Evolutionary conservation across 257 asterid genomes (phyloP).

Genomic region (Ilex asprella): DNA sequence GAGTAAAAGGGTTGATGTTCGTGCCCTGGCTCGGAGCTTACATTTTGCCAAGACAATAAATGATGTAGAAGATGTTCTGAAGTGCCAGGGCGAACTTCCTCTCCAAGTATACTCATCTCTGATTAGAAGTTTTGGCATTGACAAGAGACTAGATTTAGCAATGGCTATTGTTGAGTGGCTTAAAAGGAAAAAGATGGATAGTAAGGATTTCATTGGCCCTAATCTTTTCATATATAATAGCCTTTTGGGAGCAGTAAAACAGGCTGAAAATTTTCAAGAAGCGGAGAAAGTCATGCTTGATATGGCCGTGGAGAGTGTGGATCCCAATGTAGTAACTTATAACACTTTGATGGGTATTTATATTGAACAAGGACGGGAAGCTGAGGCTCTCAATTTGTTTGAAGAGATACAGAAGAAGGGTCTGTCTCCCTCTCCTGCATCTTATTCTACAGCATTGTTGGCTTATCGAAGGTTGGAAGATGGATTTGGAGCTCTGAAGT

Average conservation of each 20-base stretch:
- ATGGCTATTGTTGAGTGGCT: conserved; percentile 86
- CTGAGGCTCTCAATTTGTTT: conserved; percentile 59
- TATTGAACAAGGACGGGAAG: conserved; percentile 59
- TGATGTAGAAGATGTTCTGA: conserved; percentile 65
- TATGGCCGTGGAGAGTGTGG: conserved; percentile 54
- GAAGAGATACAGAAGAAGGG: conserved; percentile 51
- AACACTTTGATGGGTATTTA: conserved; percentile 73
- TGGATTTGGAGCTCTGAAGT: conserved; percentile 66
- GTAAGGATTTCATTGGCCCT: conserved; percentile 28
- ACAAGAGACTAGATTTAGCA: conserved; percentile 49
- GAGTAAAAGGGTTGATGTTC: conserved; percentile 45
- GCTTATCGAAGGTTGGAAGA: conserved; percentile 74
- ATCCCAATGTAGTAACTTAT: conserved; percentile 68
- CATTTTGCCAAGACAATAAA: conserved; percentile 47
- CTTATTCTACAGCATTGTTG: conserved; percentile 61
- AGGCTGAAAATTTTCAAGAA: conserved; percentile 33
- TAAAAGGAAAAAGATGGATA: conserved; percentile 49
- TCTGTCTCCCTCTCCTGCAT: conserved; percentile 67
- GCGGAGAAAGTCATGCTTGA: conserved; percentile 46
- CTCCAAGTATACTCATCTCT: conserved; percentile 80
- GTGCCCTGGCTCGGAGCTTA: conserved; percentile 47
- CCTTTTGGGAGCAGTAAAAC: conserved; percentile 71
- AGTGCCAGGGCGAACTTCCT: conserved; percentile 49
- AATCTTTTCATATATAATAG: conserved; percentile 73
- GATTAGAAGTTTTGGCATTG: conserved; percentile 73